A percentile compares a stretch with the other conserved stretches of the same genome.
Evolutionary conservation across 1,284 basidiomycete species (phyloP).

Genomic region (Phlebopus sp.): DNA sequence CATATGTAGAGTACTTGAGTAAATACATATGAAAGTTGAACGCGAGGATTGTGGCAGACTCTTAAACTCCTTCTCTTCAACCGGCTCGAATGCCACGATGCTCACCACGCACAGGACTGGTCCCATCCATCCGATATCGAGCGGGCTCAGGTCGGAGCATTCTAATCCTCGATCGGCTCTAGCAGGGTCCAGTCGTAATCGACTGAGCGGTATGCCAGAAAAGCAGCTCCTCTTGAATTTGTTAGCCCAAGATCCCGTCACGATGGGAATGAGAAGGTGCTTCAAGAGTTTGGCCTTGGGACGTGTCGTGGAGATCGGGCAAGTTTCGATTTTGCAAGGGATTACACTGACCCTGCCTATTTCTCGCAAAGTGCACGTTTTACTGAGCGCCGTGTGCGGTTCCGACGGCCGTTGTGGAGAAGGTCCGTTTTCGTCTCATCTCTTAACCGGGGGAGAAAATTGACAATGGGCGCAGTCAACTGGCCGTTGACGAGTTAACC

Average conservation of each 20-base stretch:
- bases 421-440: too few relatives aligned
- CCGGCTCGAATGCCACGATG: slow-evolving; percentile 12
- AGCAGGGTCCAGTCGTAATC: slow-evolving; percentile 46
- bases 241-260: slow-evolving; percentile 11
- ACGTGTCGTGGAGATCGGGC: slow-evolving; percentile 34
- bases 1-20: too few relatives aligned
- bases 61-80: background rate
- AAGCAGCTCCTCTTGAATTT: slow-evolving; percentile 36
- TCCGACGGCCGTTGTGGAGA: too few relatives aligned
- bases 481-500: too few relatives aligned
- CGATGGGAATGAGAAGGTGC: too few relatives aligned
- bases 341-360: slow-evolving; percentile 8
- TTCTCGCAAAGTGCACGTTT: slow-evolving; percentile 10
- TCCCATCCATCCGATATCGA: slow-evolving; percentile 6
- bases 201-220: slow-evolving; percentile 51
- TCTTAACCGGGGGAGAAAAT: too few relatives aligned
- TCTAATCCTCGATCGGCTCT: slow-evolving; percentile 49
- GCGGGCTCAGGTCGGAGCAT: slow-evolving; percentile 56
- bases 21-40: too few relatives aligned
- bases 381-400: background rate
- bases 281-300: slow-evolving; percentile 26
- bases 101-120: slow-evolving; percentile 10
- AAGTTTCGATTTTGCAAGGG: slow-evolving; percentile 8
- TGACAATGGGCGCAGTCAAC: too few relatives aligned
- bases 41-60: too few relatives aligned